A percentile compares a stretch with the other conserved stretches of the same genome.
phyloP scores from a whole-genome alignment of 208 protist species.

The Crithidia mellificae region DNA sequence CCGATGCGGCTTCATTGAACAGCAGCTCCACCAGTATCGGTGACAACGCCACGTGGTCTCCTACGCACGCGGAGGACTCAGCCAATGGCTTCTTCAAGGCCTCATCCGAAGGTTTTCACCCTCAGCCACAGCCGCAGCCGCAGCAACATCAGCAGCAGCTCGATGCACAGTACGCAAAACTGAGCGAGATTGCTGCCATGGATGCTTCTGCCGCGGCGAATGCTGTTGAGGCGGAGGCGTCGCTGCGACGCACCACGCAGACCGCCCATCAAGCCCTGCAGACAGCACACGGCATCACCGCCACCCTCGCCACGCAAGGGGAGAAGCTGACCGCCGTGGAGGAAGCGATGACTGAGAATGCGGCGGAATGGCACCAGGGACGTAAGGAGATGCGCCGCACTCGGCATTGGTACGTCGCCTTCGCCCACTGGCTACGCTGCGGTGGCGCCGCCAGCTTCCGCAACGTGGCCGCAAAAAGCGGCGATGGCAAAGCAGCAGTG shows the following conservation, averaged over 20 bases:
- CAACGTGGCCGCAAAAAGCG: not conserved
- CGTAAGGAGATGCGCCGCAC: conserved; percentile 9
- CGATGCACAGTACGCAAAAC: not conserved
- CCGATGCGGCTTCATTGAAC: no score
- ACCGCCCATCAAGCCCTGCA: conserved; percentile 13
- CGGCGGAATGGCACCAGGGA: conserved; percentile 1
- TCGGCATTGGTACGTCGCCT: conserved; percentile 9
- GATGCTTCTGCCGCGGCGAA: not conserved
- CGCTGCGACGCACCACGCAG: conserved; percentile 9
- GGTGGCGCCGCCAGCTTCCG: not conserved
- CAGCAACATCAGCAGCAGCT: no score
- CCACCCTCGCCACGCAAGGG: conserved; percentile 4
- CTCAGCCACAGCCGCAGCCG: no score
- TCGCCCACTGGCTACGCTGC: conserved; percentile 16
- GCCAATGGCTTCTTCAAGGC: no score
- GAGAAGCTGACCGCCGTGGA: conserved; percentile 8
- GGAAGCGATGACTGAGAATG: not conserved
- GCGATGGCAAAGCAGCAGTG: not conserved
- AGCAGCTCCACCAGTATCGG: no score
- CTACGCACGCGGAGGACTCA: no score
- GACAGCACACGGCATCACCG: conserved; percentile 3
- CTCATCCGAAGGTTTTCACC: no score
- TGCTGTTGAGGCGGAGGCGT: conserved; percentile 3
- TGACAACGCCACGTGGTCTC: no score
- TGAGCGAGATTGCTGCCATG: not conserved